A percentile compares a stretch with the other conserved stretches of the same genome.
These are phyloP conservation scores for Tubosaeta sp. DNA, from an alignment of 768 basidiomycete species.

Conservation along the genomic window DNA sequence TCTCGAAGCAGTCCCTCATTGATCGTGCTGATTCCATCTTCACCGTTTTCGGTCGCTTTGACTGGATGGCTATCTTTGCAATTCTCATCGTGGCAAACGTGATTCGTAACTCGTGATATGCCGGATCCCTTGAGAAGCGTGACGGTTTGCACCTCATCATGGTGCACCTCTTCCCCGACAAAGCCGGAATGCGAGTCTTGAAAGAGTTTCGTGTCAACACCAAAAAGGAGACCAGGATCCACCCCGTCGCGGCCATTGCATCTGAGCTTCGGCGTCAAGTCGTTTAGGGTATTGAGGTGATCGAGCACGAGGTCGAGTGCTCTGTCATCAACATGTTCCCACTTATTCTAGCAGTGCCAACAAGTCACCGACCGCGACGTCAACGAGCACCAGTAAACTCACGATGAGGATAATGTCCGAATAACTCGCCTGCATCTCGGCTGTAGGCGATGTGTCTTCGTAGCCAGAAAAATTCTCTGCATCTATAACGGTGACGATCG, in stretches of 20 bases:
- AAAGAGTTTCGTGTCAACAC: slow-evolving; percentile 84
- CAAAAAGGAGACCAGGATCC: slow-evolving; percentile 78
- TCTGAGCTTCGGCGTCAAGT: slow-evolving; percentile 79
- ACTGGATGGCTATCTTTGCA: slow-evolving; percentile 2
- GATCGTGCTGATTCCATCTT: slow-evolving; percentile 25
- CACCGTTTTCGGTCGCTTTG: neutral
- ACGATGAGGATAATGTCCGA: slow-evolving; percentile 88
- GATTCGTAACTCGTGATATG: slow-evolving; percentile 11
- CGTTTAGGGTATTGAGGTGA: slow-evolving; percentile 85
- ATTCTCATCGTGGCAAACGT: slow-evolving; percentile 13
- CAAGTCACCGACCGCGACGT: slow-evolving; percentile 7
- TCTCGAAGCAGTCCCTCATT: slow-evolving; percentile 37
- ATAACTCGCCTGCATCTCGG: slow-evolving; percentile 93
- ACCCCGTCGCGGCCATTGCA: slow-evolving; percentile 63
- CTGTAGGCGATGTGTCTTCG: slow-evolving; percentile 88
- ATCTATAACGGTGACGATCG: slow-evolving; percentile 87
- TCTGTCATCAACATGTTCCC: slow-evolving; percentile 78
- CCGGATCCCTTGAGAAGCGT: slow-evolving; percentile 51
- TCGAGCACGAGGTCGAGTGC: slow-evolving; percentile 80
- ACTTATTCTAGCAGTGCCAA: slow-evolving; percentile 64
- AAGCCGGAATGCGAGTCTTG: slow-evolving; percentile 14
- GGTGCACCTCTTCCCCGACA: slow-evolving; percentile 39
- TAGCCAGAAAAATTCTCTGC: slow-evolving; percentile 91
- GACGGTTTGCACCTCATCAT: slow-evolving; percentile 84
- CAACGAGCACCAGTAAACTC: slow-evolving; percentile 22